Evolutionary conservation across 495 filamentous ascomycete species (phyloP).

Genomic region (Neurospora sp.): DNA sequence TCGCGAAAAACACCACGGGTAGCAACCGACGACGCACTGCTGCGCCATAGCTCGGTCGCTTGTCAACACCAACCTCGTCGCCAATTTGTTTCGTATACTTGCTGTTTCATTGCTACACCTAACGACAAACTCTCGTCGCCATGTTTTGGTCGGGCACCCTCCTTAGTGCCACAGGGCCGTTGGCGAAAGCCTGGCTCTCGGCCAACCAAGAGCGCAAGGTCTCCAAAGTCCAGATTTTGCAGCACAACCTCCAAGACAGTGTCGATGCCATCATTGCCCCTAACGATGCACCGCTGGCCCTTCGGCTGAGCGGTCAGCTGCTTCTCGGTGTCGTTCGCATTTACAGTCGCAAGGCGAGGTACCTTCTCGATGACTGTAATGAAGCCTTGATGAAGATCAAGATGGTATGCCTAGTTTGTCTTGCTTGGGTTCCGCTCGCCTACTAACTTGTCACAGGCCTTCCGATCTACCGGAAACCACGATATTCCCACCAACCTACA

Average conservation of each 20-base stretch:
- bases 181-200: conserved; percentile 96
- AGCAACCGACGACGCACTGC: not conserved
- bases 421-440: not conserved
- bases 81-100: conserved; percentile 3
- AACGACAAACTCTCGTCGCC: conserved; percentile 22
- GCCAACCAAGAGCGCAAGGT: conserved; percentile 97
- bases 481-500: conserved; percentile 59
- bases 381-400: conserved; percentile 96
- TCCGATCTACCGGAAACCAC: conserved; percentile 68
- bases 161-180: conserved; percentile 88
- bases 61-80: not conserved
- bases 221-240: conserved; percentile 85
- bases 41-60: not conserved
- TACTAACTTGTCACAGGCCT: conserved; percentile 48
- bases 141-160: conserved; percentile 99
- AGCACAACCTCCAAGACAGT: conserved; percentile 85
- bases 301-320: conserved; percentile 88
- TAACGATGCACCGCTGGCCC: conserved; percentile 87
- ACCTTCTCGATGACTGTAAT: conserved; percentile 92
- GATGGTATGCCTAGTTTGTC: conserved; percentile 51
- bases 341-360: conserved; percentile 92
- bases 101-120: conserved; percentile 7
- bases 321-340: conserved; percentile 93
- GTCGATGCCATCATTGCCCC: conserved; percentile 90
- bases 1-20: not conserved